These are phyloP conservation scores for Circinella umbellata DNA, from an alignment of 371 early-diverging fungal species.

Conservation along the genomic window DNA sequence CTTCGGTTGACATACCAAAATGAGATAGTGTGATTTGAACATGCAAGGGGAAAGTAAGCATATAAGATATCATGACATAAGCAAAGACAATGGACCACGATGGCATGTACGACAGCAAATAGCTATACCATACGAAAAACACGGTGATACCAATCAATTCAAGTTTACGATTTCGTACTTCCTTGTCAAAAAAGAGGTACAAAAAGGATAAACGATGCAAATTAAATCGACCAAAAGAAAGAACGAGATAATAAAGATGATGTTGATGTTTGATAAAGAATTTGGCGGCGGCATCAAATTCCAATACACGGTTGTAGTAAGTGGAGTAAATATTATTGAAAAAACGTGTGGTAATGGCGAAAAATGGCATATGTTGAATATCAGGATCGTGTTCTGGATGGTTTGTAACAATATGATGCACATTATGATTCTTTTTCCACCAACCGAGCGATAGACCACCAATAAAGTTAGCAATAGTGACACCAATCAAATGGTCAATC, in stretches of 20 bases:
- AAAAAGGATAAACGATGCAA: constrained; percentile 80
- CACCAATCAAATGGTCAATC: constrained; percentile 84
- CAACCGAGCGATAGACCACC: constrained; percentile 94
- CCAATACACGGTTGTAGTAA: constrained; percentile 85
- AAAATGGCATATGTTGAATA: constrained; percentile 96
- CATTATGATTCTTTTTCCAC: constrained; percentile 97
- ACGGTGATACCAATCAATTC: constrained; percentile 74
- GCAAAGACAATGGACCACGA: constrained; percentile 63
- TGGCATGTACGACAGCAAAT: constrained; percentile 71
- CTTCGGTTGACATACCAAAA: constrained; percentile 94
- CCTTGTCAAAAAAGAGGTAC: constrained; percentile 63
- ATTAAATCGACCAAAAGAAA: constrained; percentile 93
- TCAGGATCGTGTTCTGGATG: constrained; percentile 95
- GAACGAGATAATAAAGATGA: constrained; percentile 82
- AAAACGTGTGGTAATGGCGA: constrained; percentile 85
- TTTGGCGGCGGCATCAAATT: constrained; percentile 78
- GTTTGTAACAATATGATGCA: constrained; percentile 92
- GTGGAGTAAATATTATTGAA: constrained; percentile 87
- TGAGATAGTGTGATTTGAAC: constrained; percentile 96
- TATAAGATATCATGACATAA: constrained; percentile 82
- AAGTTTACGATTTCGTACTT: constrained; percentile 72
- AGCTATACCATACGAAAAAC: constrained; percentile 85
- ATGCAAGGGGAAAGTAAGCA: constrained; percentile 86
- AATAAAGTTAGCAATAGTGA: constrained; percentile 77
- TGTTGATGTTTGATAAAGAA: constrained; percentile 85